Conservation (phyloP, 257 asterid genomes). For the Plantago major region DNA sequence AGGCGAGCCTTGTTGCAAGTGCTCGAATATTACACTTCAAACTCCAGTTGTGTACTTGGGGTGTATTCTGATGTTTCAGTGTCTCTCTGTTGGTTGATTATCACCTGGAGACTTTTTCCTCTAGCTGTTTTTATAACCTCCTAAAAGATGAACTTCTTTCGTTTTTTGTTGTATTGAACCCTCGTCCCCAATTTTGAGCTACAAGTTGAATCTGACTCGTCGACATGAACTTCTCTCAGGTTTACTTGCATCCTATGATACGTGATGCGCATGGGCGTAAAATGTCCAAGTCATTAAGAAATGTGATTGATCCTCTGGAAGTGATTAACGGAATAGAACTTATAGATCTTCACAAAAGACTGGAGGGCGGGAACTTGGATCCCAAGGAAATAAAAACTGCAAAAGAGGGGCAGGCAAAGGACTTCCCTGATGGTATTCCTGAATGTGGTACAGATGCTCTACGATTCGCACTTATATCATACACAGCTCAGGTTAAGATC, state of each 20-base stretch:
- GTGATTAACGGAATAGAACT: constrained; percentile 74
- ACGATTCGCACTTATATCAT: constrained; percentile 90
- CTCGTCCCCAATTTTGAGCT: neutral
- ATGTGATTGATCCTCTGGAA: constrained; percentile 90
- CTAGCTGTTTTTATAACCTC: too few relatives aligned
- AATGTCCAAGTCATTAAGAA: constrained; percentile 97
- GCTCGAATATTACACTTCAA: constrained; percentile 30
- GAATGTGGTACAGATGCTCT: constrained; percentile 98
- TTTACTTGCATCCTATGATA: constrained; percentile 92
- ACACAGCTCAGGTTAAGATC: constrained; percentile 85
- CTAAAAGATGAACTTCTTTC: too few relatives aligned
- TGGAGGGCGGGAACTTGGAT: constrained; percentile 91
- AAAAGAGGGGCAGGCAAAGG: constrained; percentile 81
- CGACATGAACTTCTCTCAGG: constrained; percentile 35
- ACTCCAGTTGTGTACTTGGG: constrained; percentile 32
- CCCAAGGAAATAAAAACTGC: constrained; percentile 75
- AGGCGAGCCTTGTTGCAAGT: constrained; percentile 41
- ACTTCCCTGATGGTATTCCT: constrained; percentile 83
- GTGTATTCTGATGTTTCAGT: too few relatives aligned
- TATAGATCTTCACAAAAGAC: constrained; percentile 77
- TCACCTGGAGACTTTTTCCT: too few relatives aligned
- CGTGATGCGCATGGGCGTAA: constrained; percentile 99
- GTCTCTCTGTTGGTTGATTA: too few relatives aligned
- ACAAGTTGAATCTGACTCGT: neutral
- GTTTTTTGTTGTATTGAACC: too few relatives aligned